Percentiles rank a stretch among this genome's conserved stretches.
These are phyloP conservation scores for Fusarium tricinctum DNA, from an alignment of 2,329 filamentous ascomycete species.

Conservation along the genomic window DNA sequence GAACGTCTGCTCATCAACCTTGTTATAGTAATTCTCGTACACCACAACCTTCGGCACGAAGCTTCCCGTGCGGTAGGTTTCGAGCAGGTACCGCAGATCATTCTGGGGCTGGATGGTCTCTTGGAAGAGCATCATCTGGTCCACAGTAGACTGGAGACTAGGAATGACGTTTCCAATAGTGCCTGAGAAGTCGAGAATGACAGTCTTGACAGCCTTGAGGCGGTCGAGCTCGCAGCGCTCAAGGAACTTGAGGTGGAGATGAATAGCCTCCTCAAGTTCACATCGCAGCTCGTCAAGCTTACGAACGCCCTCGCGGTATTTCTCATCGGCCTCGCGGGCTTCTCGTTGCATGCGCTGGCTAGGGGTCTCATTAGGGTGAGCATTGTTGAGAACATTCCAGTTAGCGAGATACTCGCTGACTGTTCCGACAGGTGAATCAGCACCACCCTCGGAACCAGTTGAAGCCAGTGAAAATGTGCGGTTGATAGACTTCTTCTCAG, in stretches of 20 bases:
- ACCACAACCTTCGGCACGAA: constrained; percentile 91
- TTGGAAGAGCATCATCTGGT: constrained; percentile 99
- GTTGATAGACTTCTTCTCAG: constrained; percentile 85
- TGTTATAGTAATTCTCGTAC: constrained; percentile 99
- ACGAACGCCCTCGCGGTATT: constrained; percentile 88
- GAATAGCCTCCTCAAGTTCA: constrained; percentile 94
- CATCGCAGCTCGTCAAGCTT: constrained; percentile 93
- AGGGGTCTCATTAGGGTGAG: constrained; percentile 93
- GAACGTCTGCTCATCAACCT: constrained; percentile 96
- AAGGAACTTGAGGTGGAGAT: constrained; percentile 93
- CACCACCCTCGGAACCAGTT: constrained; percentile 63
- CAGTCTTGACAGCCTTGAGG: constrained; percentile 97
- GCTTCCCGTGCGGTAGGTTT: constrained; percentile 95
- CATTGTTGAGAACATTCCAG: constrained; percentile 89
- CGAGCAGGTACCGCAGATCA: constrained; percentile 92
- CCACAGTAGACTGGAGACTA: constrained; percentile 92
- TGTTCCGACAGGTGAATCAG: constrained; percentile 84
- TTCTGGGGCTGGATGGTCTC: constrained; percentile 96
- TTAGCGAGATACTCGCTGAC: constrained; percentile 90
- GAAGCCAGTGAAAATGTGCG: constrained; percentile 81
- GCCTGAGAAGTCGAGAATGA: constrained; percentile 96
- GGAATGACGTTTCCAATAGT: constrained; percentile 98
- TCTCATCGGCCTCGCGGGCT: constrained; percentile 89
- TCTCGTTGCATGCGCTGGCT: constrained; percentile 88
- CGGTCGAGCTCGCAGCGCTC: constrained; percentile 97